These are phyloP conservation scores for Ophiorrhiza pumila DNA, from an alignment of 257 asterid species.

Conservation along the genomic window DNA sequence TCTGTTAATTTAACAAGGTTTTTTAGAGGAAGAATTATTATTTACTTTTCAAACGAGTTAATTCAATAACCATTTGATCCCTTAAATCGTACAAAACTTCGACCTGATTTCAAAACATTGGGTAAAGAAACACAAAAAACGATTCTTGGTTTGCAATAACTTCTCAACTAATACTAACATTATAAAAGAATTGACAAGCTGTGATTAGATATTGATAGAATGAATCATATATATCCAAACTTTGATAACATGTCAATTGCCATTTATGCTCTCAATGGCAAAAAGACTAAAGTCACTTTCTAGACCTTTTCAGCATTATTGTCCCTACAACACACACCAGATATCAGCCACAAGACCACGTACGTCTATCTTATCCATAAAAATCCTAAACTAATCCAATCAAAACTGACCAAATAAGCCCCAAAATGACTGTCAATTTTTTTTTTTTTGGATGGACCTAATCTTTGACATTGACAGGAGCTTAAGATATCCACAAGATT, in stretches of 20 bases:
- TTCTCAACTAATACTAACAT: too few relatives aligned
- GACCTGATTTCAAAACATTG: too few relatives aligned
- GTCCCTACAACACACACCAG: background rate
- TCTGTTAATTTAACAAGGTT: too few relatives aligned
- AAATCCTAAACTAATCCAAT: conserved; percentile 17
- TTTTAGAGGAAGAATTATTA: too few relatives aligned
- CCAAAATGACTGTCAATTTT: background rate
- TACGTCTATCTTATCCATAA: conserved; percentile 17
- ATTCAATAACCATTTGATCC: too few relatives aligned
- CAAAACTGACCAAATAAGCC: conserved; percentile 3
- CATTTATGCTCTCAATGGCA: background rate
- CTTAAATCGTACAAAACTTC: too few relatives aligned
- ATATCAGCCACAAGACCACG: background rate
- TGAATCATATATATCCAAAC: background rate
- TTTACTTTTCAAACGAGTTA: too few relatives aligned
- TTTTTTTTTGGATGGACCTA: background rate
- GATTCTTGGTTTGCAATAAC: too few relatives aligned
- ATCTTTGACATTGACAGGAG: background rate
- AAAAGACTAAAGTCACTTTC: conserved; percentile 17
- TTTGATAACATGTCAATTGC: background rate
- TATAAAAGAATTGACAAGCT: background rate
- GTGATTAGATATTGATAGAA: background rate
- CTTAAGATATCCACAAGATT: background rate
- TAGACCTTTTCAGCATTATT: background rate
- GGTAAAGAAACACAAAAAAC: too few relatives aligned